phyloP scores from a whole-genome alignment of 2,329 filamentous ascomycete species.

The Didymella keratinophila region DNA sequence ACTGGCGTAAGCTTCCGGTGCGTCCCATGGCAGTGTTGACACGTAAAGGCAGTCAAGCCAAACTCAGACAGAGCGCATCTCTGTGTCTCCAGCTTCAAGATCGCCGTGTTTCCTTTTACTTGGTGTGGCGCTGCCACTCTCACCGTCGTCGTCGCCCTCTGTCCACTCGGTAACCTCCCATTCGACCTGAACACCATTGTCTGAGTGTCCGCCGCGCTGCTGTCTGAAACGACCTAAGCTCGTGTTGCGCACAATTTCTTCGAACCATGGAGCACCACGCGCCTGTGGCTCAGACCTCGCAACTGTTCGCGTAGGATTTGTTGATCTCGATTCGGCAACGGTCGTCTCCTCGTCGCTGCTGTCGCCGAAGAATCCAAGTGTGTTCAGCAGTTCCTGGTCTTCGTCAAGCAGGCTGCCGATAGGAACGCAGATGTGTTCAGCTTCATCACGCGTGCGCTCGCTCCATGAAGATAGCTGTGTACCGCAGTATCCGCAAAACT shows the following conservation, averaged over 20 bases:
- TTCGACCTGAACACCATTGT: slow-evolving; percentile 73
- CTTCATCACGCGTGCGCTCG: slow-evolving; percentile 73
- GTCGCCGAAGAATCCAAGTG: slow-evolving; percentile 70
- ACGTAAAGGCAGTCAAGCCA: slow-evolving; percentile 6
- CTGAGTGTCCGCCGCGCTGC: slow-evolving; percentile 66
- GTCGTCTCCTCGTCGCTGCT: slow-evolving; percentile 40
- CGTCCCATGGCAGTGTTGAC: slow-evolving; percentile 27
- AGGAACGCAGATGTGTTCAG: slow-evolving; percentile 80
- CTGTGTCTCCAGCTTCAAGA: slow-evolving; percentile 37
- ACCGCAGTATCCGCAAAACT: slow-evolving; percentile 93
- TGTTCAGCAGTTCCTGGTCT: slow-evolving; percentile 76
- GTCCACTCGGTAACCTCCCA: slow-evolving; percentile 83
- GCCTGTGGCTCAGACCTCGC: slow-evolving; percentile 37
- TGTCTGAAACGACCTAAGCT: slow-evolving; percentile 72
- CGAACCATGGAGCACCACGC: slow-evolving; percentile 83
- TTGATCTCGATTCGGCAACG: slow-evolving; percentile 24
- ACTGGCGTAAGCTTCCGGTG: slow-evolving; percentile 39
- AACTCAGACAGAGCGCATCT: slow-evolving; percentile 41
- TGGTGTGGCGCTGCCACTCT: slow-evolving; percentile 32
- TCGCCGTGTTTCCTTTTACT: slow-evolving; percentile 49
- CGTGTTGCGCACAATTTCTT: slow-evolving; percentile 79
- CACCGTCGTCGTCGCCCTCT: slow-evolving; percentile 50
- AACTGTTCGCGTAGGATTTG: slow-evolving; percentile 22
- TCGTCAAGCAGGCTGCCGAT: slow-evolving; percentile 77
- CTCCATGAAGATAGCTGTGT: slow-evolving; percentile 86